Evolutionary conservation across 768 basidiomycete genomes (phyloP).

Genomic region (Suillus cothurnatus): DNA sequence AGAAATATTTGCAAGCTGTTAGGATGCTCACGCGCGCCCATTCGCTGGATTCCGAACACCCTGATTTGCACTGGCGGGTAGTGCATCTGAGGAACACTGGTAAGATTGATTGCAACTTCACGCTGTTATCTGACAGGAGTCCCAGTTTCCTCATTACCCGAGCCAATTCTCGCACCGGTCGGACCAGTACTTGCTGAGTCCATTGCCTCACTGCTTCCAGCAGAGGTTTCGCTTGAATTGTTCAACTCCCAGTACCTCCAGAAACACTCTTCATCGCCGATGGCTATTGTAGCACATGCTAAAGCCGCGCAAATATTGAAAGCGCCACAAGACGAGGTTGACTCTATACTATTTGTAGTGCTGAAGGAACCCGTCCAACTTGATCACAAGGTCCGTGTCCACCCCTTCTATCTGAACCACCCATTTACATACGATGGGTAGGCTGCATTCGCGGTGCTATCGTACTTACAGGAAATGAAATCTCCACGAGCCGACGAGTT

Average conservation of each 20-base stretch:
- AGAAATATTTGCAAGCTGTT: constrained; percentile 78
- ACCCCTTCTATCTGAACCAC: not conserved
- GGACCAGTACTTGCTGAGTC: constrained; percentile 51
- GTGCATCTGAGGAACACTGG: constrained; percentile 62
- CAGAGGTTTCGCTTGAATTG: constrained; percentile 56
- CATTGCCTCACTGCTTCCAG: constrained; percentile 55
- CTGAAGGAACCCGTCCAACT: constrained; percentile 46
- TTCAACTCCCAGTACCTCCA: constrained; percentile 82
- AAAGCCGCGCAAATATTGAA: constrained; percentile 51
- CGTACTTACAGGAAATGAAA: constrained; percentile 50
- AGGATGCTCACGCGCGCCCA: constrained; percentile 64
- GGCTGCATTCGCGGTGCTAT: constrained; percentile 53
- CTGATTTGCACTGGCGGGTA: constrained; percentile 72
- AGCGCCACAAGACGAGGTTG: constrained; percentile 58
- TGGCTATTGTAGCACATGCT: constrained; percentile 65
- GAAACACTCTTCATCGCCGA: constrained; percentile 48
- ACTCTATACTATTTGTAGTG: constrained; percentile 54
- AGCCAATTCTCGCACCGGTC: constrained; percentile 47
- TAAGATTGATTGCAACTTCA: constrained; percentile 30
- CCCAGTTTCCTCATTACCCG: constrained; percentile 47
- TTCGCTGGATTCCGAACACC: constrained; percentile 52
- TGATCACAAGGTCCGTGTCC: constrained; percentile 47
- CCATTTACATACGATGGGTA: constrained; percentile 25
- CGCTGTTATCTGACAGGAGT: constrained; percentile 7
- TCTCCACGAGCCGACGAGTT: constrained; percentile 65